Base-by-base conservation (phyloP, 345 rosid genomes). In the Barbarea vulgaris region DNA sequence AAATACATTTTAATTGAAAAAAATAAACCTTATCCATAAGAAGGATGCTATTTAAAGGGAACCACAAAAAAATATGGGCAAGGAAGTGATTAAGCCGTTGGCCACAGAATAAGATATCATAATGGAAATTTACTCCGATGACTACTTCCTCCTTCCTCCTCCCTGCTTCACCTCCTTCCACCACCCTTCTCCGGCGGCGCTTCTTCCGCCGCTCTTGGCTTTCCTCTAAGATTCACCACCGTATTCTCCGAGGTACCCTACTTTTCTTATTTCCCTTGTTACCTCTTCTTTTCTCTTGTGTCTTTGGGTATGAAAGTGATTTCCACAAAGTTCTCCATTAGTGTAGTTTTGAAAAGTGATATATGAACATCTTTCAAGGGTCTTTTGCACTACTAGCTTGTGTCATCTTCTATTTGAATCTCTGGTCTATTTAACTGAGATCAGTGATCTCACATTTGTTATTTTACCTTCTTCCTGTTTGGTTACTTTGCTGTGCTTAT, bases 121-220 rank as follows among this genome's bases (percentile, higher is more conserved):
- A 77, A 77, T 63, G 76, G 75, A 70, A 63, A 69, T 24, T 57
- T 10, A 48, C 33, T 66, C 60, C 41, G 78, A 77, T 77, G 80
- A 56, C 65, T 69, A 54, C 75, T 41, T 75, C 79, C 44, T 69
- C 59, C 52, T 54, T 76, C 51, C 66, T 76, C 75, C 44, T 68
- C 57, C 56, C 42, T 41, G 50, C 59, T 22, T 46, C 75, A 54
- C 70, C 75, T 63, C 58, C 59, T 25, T 70, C 66, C 44, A 0
- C 65, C 59, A 22, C 58, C 7, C 7, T 60, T 51, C 56, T 74
- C 52, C 56, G 70, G 33, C 64, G 48, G 24, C 44, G 69, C 17
- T 33, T 54, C 65, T 17, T 59, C 39, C 76, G 36, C 27, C 60
- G 25, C 34, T 53, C 79, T 30, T 31, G 59, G 63, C 52, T 25